A percentile compares a stretch with the other conserved stretches of the same genome.
Conservation (phyloP, 2,329 filamentous ascomycete species). For the Cladosporium sp. region DNA sequence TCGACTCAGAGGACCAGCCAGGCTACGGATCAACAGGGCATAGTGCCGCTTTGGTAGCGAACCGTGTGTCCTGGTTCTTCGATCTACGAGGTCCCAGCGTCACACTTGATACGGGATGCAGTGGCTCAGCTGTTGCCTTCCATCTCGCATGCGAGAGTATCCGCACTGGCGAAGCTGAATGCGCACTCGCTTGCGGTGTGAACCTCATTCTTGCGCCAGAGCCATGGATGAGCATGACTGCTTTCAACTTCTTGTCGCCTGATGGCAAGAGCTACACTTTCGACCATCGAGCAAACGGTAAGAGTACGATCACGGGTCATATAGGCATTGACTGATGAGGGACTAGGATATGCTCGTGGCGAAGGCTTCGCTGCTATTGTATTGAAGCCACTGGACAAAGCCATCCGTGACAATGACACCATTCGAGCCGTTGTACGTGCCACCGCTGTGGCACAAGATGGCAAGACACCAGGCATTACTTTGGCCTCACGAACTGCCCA, state of each 20-base stretch:
- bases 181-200: conserved; percentile 20
- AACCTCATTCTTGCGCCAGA: conserved; percentile 25
- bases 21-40: conserved; percentile 22
- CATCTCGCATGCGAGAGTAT: conserved; percentile 13
- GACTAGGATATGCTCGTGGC: too few species aligned
- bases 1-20: conserved; percentile 17
- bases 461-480: too few species aligned
- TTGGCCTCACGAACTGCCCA: too few species aligned
- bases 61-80: conserved; percentile 17
- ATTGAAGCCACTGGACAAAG: too few species aligned
- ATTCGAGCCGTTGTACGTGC: too few species aligned
- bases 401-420: too few species aligned
- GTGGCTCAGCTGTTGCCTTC: conserved; percentile 6
- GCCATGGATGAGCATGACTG: conserved; percentile 27
- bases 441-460: too few species aligned
- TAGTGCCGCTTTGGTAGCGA: conserved; percentile 9
- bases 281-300: conserved; percentile 41
- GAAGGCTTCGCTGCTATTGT: too few species aligned
- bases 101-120: conserved; percentile 16
- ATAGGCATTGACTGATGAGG: too few species aligned
- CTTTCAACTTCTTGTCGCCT: too few species aligned
- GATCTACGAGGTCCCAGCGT: conserved; percentile 13
- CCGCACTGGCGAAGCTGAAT: conserved; percentile 2
- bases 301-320: too few species aligned
- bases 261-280: conserved; percentile 28